Base-by-base conservation (phyloP, 169 alveolate genomes). In the Amoebophrya sp. region DNA sequence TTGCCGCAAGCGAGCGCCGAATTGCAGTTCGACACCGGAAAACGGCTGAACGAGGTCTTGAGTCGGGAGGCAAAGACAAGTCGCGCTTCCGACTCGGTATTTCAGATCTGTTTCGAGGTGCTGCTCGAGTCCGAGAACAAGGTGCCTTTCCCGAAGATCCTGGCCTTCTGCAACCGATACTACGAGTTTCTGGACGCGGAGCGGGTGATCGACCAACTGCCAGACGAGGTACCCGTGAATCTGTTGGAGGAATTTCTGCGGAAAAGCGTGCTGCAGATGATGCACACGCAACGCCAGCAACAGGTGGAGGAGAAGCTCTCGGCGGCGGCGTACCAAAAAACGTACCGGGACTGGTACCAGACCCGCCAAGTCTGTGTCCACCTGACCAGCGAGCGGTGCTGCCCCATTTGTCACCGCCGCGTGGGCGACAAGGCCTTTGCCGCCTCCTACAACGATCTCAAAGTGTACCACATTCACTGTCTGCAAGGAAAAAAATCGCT, bases 281-380 rank as follows among this genome's bases (percentile, higher is more conserved):
- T 66, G 39, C 83, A 66, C 83, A 25, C 12, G 0, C 83, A 66
- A 25, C 83, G 83, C 10, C 83, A 66, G 18, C 83, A 66, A n/a
- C 29, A 66, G 83, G 83, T 66, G 83, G 83, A 66, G 32, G 83
- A 66, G 32, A 66, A n/a, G 29, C 83, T 66, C 35, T 25, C 38
- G 29, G 83, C 83, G 32, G 83, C 83, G 35, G 83, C 83, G 39
- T 66, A 66, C 83, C 83, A 7, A 25, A 18, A n/a, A 3, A 66
- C 83, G 35, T 66, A 66, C 83, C 29, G 35, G 32, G 83, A 66
- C 32, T 66, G 83, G 83, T n/a, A 66, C 83, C 83, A 66, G 83
- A 1, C 10, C 38, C 83, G 83, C 1, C 0, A 3, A 2, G 39
- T 66, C 35, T 66, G 83, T 25, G 83, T 66, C 32, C 83, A 66